These are phyloP conservation scores for Metschnikowia borealis DNA, from an alignment of 805 yeast genomes.

Conservation along the genomic window DNA sequence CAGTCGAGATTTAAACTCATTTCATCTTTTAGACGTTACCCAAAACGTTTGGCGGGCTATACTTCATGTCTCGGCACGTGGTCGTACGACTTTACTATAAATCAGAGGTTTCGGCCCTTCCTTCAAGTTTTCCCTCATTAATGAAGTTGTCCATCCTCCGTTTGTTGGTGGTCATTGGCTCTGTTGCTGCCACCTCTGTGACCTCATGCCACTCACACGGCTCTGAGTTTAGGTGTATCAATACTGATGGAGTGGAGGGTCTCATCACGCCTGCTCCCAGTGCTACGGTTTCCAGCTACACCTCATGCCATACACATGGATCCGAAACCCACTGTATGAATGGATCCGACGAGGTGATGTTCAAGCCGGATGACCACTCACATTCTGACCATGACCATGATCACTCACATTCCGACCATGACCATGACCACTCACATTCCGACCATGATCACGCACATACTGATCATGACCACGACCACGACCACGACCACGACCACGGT, in stretches of 20 bases:
- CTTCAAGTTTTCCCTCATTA: too few species aligned
- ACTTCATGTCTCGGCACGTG: not conserved
- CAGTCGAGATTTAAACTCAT: not conserved
- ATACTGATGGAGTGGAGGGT: slow-evolving; percentile 6
- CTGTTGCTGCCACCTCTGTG: slow-evolving; percentile 1
- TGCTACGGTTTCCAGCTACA: not conserved
- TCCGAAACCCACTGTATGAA: slow-evolving; percentile 1
- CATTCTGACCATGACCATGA: not conserved
- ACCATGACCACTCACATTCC: not conserved
- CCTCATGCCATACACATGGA: slow-evolving; percentile 6
- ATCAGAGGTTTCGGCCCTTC: too few species aligned
- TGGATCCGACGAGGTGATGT: slow-evolving; percentile 2
- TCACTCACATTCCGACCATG: not conserved
- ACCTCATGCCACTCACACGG: slow-evolving; percentile 7
- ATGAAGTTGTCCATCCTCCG: not conserved
- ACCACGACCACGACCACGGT: not conserved
- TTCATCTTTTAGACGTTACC: not conserved
- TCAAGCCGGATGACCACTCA: not conserved
- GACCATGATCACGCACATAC: not conserved
- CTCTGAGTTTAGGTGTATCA: not conserved
- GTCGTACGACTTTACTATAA: too few species aligned
- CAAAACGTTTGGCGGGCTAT: not conserved
- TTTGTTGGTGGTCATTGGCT: not conserved
- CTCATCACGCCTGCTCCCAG: slow-evolving; percentile 3
- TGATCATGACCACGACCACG: not conserved